These are phyloP conservation scores for Benincasa hispida DNA, from an alignment of 306 rosid genomes.

Conservation along the genomic window DNA sequence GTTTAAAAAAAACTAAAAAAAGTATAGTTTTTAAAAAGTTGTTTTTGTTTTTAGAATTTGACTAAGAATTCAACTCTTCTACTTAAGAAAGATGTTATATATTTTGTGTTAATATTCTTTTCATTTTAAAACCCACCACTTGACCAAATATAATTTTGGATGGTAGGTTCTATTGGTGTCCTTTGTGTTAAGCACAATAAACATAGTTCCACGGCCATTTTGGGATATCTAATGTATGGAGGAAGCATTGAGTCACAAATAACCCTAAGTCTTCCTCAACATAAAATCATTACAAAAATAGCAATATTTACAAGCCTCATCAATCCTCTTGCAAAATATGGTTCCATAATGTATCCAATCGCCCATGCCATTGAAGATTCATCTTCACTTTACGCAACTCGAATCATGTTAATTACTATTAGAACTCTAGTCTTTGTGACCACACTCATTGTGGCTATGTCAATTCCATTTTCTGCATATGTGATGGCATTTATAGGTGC, in stretches of 20 bases:
- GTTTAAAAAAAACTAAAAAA: too few relatives aligned
- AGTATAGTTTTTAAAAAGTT: too few relatives aligned
- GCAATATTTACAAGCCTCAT: slow-evolving; percentile 48
- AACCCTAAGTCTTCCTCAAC: slow-evolving; percentile 47
- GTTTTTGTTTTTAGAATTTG: too few relatives aligned
- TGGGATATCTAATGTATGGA: slow-evolving; percentile 67
- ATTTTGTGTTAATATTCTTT: neutral
- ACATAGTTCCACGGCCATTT: slow-evolving; percentile 32
- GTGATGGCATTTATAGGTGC: slow-evolving; percentile 64
- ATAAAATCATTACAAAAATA: slow-evolving; percentile 26
- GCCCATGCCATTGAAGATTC: slow-evolving; percentile 39
- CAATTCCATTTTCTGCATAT: slow-evolving; percentile 44
- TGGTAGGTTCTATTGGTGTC: slow-evolving; percentile 49
- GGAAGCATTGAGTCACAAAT: slow-evolving; percentile 37
- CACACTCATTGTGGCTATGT: slow-evolving; percentile 37
- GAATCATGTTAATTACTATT: slow-evolving; percentile 16
- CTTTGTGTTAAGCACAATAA: slow-evolving; percentile 33
- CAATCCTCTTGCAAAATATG: slow-evolving; percentile 52
- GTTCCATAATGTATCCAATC: slow-evolving; percentile 38
- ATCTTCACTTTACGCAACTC: slow-evolving; percentile 7
- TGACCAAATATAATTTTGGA: neutral
- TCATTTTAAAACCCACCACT: neutral
- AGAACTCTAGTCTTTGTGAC: slow-evolving; percentile 37
- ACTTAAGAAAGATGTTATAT: too few relatives aligned
- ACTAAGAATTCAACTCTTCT: too few relatives aligned